Percentiles rank a stretch among this genome's conserved stretches.
Evolutionary conservation across 306 rosid genomes (phyloP).

Genomic region (Geum urbanum): DNA sequence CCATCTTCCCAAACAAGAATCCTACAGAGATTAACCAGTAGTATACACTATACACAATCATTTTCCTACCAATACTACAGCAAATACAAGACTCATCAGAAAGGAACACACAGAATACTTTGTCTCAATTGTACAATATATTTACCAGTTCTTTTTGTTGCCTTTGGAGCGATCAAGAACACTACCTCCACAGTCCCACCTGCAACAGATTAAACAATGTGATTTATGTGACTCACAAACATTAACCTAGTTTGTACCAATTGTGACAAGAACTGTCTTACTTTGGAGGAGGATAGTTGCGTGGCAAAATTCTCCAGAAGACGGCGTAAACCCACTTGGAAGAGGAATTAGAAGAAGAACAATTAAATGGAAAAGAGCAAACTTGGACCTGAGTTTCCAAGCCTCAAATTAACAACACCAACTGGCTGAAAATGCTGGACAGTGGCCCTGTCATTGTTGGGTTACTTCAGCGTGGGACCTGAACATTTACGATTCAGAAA

Average conservation of each 20-base stretch:
- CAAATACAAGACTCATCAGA: too few species aligned
- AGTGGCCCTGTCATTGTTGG: conserved; percentile 20
- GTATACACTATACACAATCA: neutral
- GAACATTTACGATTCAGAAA: conserved; percentile 22
- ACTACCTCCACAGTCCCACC: too few species aligned
- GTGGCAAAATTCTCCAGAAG: conserved; percentile 79
- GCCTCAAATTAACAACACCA: conserved; percentile 36
- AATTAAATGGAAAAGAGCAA: conserved; percentile 24
- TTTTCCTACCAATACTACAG: too few species aligned
- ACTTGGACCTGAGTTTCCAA: conserved; percentile 6
- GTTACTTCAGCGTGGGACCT: conserved; percentile 50
- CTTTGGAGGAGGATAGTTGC: conserved; percentile 92
- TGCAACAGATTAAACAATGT: too few species aligned
- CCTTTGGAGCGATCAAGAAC: too few species aligned
- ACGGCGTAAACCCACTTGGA: conserved; percentile 89
- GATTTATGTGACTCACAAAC: too few species aligned
- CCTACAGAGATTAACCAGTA: conserved; percentile 40
- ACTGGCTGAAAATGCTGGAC: conserved; percentile 22
- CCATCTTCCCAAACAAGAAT: conserved; percentile 99
- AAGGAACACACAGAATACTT: too few species aligned
- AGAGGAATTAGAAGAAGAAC: conserved; percentile 48
- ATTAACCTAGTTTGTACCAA: neutral
- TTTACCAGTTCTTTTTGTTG: too few species aligned
- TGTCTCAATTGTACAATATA: too few species aligned
- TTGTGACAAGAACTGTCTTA: conserved; percentile 21